Evolutionary conservation across 345 rosid genomes (phyloP), one percentile per base, ranked within the genome.

Genomic region (Citrus medica): DNA sequence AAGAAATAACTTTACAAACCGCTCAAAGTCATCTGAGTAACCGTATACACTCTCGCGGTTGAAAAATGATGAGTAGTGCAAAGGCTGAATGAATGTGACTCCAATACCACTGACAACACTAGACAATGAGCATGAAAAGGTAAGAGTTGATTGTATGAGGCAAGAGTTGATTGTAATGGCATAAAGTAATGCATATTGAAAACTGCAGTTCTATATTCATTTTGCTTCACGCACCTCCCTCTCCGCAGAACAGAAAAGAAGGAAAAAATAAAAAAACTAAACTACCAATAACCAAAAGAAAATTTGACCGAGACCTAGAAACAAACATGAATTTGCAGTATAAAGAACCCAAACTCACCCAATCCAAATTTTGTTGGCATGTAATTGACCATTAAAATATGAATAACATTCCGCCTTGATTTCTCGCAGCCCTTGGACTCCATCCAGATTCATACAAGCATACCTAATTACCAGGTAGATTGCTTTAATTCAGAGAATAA

Each of bases 321-420:
- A 53, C 13, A 21, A 48, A 60, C 4, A 30, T 24, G 77, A 66
- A 25, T 76, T 76, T 25, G 46, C 71, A 80, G 27, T 33, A 77
- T 22, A 46, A 64, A 24, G 37, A 67, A 61, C 40, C 53, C 42
- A 64, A 64, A 78, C 94, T 89, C 74, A 93, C 98, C 98, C 97
- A 40, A 89, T 92, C 98, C 98, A 93, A 68, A 93, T 90, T 82
- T 74, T 88, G 82, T 93, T 93, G 74, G 88, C 91, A 86, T 90
- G 92, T 76, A 90, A 80, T 74, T 93, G 94, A 58, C 98, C 98
- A 84, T 87, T 82, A 83, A 85, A 93, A 79, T 90, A 93, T 22
- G 98, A 92, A 80, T 88, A 92, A 56, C 85, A 79, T 81, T 89
- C 97, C 35, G 86, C 91, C 72, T 85, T 82, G 35, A 88, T 81